phyloP scores from a whole-genome alignment of 176 grass and related monocot species.

The Triticum timopheevii region DNA sequence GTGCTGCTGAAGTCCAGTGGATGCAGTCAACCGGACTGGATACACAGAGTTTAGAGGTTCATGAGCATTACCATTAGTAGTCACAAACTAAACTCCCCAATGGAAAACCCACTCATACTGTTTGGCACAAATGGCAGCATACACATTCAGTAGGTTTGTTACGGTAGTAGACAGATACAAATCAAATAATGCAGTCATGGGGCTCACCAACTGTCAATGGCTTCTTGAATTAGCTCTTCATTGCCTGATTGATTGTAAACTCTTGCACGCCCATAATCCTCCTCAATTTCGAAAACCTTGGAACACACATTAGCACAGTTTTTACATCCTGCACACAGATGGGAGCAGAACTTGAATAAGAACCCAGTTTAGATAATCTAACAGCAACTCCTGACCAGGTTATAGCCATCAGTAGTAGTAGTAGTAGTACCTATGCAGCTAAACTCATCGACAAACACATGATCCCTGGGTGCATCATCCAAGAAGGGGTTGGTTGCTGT shows the following conservation, averaged over 20 bases:
- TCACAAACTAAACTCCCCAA: not conserved
- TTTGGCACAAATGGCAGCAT: not conserved
- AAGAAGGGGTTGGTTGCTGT: slow-evolving; percentile 94
- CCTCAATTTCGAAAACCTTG: slow-evolving; percentile 81
- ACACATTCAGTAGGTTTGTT: not conserved
- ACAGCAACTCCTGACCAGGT: not conserved
- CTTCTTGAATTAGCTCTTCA: slow-evolving; percentile 58
- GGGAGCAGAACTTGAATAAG: not conserved
- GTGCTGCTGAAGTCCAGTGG: slow-evolving; percentile 95
- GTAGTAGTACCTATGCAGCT: slow-evolving; percentile 85
- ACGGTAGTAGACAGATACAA: not conserved
- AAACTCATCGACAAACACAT: slow-evolving; percentile 96
- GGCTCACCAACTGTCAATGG: slow-evolving; percentile 89
- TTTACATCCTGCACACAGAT: slow-evolving; percentile 74
- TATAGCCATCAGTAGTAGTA: not conserved
- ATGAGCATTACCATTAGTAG: slow-evolving; percentile 22
- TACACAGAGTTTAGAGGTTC: slow-evolving; percentile 32
- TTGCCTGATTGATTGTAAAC: slow-evolving; percentile 75
- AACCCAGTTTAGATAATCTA: not conserved
- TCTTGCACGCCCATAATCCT: slow-evolving; percentile 90
- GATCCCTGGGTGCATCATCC: slow-evolving; percentile 77
- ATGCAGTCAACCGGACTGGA: slow-evolving; percentile 98
- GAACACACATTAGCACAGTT: slow-evolving; percentile 93
- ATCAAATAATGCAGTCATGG: not conserved
- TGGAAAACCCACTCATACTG: not conserved